phyloP scores from a whole-genome alignment of 108 stramenopile species.

The Nitzschia sp. region DNA sequence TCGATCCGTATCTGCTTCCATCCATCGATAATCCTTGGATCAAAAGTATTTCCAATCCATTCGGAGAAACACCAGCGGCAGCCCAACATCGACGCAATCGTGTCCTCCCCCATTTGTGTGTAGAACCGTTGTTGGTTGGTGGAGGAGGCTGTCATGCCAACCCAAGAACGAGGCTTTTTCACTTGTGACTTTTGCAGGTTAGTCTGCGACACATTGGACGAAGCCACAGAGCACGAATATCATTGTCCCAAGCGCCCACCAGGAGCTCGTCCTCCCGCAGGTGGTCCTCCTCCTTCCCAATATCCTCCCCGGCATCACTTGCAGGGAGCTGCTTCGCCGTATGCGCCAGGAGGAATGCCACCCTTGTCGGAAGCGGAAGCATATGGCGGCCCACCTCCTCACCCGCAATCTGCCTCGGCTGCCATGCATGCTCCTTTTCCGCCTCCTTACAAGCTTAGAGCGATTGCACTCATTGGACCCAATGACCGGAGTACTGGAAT shows the following conservation, averaged over 20 bases:
- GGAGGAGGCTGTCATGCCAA: constrained; percentile 35
- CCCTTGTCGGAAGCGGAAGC: constrained; percentile 24
- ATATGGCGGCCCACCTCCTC: constrained; percentile 5
- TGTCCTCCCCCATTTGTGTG: neutral
- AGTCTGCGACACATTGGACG: constrained; percentile 40
- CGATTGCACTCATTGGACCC: constrained; percentile 20
- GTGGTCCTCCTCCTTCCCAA: neutral
- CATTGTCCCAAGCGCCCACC: constrained; percentile 24
- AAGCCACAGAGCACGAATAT: constrained; percentile 48
- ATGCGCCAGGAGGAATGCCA: constrained; percentile 17
- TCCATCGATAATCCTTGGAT: no score
- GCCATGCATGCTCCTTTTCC: constrained; percentile 5
- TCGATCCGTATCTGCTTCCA: no score
- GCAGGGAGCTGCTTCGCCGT: constrained; percentile 1
- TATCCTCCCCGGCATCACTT: constrained; percentile 11
- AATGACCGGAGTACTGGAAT: constrained; percentile 10
- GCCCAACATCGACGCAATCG: neutral
- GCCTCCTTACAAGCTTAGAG: neutral
- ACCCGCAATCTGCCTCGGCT: neutral
- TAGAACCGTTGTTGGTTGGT: neutral
- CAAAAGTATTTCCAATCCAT: neutral
- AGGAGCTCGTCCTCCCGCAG: neutral
- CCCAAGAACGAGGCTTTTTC: constrained; percentile 50
- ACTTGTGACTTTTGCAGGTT: constrained; percentile 47
- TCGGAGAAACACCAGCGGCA: neutral